Evolutionary conservation across 2,329 filamentous ascomycete species (phyloP).

Genomic region (Coleophoma cylindrospora): DNA sequence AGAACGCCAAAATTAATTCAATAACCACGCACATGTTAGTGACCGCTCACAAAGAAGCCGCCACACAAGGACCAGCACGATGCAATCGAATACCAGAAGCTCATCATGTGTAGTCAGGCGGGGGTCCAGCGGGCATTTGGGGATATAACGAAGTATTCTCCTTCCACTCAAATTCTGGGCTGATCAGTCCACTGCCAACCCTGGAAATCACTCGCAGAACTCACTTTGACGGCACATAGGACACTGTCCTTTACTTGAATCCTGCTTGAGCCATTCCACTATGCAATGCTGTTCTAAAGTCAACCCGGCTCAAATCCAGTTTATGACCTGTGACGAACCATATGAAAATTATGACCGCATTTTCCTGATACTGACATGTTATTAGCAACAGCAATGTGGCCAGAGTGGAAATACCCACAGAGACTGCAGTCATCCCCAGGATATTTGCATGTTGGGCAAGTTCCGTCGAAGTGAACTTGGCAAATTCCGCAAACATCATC

Average conservation of each 20-base stretch:
- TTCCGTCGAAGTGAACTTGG: constrained; percentile 95
- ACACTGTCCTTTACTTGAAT: constrained; percentile 87
- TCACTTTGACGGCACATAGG: constrained; percentile 96
- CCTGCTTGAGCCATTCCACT: constrained; percentile 91
- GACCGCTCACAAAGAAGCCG: too few species aligned
- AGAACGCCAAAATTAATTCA: too few species aligned
- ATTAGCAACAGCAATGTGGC: constrained; percentile 5
- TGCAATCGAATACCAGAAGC: too few species aligned
- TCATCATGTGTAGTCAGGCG: too few species aligned
- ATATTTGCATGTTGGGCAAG: constrained; percentile 96
- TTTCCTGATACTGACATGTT: constrained; percentile 73
- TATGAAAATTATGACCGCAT: constrained; percentile 97
- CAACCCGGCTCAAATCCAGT: neutral
- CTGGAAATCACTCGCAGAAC: constrained; percentile 12
- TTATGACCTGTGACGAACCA: constrained; percentile 50
- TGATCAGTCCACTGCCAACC: constrained; percentile 11
- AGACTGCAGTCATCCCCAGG: constrained; percentile 94
- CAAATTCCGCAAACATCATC: constrained; percentile 99
- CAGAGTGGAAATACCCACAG: constrained; percentile 47
- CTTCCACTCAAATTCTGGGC: constrained; percentile 46
- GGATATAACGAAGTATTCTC: constrained; percentile 4
- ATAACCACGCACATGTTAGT: too few species aligned
- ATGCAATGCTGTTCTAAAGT: constrained; percentile 73
- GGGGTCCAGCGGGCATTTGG: too few species aligned
- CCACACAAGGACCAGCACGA: too few species aligned